Evolutionary conservation across 176 grass and related monocot species (phyloP).

Genomic region (Carex cristatella): DNA sequence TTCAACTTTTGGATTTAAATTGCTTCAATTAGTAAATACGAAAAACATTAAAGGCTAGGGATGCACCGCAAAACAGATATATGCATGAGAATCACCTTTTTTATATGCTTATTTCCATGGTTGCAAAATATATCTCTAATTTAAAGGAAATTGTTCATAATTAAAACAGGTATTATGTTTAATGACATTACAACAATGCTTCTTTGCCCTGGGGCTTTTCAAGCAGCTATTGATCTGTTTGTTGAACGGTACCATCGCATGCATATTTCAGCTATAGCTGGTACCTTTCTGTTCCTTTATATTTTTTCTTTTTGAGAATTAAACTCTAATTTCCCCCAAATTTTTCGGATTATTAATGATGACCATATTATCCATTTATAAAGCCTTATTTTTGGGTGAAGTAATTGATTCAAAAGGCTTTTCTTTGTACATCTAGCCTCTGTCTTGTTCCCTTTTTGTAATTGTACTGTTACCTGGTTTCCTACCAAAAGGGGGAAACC

Average conservation of each 20-base stretch:
- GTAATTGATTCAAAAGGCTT: too few relatives aligned
- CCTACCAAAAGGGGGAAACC: neutral
- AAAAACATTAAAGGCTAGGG: neutral
- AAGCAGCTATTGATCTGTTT: neutral
- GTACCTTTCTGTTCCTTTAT: neutral
- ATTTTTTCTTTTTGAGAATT: neutral
- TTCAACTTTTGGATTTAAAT: neutral
- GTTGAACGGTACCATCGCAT: neutral
- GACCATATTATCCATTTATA: too few relatives aligned
- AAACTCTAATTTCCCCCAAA: neutral
- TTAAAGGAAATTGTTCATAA: neutral
- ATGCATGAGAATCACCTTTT: neutral
- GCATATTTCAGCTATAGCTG: neutral
- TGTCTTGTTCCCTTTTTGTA: neutral
- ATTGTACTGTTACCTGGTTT: neutral
- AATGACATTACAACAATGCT: constrained; percentile 1
- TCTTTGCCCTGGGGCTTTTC: neutral
- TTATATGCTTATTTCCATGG: neutral
- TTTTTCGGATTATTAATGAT: too few relatives aligned
- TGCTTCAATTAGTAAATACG: neutral
- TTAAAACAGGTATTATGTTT: neutral
- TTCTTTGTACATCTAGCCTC: neutral
- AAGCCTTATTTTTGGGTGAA: too few relatives aligned
- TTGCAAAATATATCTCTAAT: neutral
- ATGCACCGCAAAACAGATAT: neutral